Evolutionary conservation across 106 monocot species (phyloP), one percentile per base, ranked within the genome.

Genomic region (Narthecium ossifragum): DNA sequence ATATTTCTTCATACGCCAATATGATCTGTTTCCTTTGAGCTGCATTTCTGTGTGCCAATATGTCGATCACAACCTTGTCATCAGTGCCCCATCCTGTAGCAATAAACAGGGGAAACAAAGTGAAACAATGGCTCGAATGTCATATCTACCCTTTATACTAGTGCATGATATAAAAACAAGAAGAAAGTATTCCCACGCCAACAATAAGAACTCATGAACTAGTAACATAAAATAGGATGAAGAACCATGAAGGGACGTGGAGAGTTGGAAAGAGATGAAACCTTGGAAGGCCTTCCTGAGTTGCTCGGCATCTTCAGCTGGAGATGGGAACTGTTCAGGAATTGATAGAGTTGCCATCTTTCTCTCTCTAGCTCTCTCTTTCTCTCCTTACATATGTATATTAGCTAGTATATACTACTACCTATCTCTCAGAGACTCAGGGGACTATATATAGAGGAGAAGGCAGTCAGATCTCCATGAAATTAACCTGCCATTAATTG

Each of bases 71-170:
- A 8, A 52, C 62, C 84, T 87, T 84, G 78, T 98, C 90, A 66
- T 98, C 90, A 8, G 96, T 90, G 6, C 86, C 96, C 83, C 83
- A 98, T 63, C 90, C 91, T 91, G 8, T 21, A 17, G 53, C 54
- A 31, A 45, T 25, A 32, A 38, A 33, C 40, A 43, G 17, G n/a
- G n/a, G n/a, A n/a, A n/a, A n/a, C n/a, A n/a, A n/a, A n/a, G n/a
- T n/a, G n/a, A n/a, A n/a, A n/a, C n/a, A n/a, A n/a, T n/a, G n/a
- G n/a, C n/a, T n/a, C n/a, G n/a, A n/a, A n/a, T n/a, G n/a, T n/a
- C n/a, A n/a, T n/a, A n/a, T n/a, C n/a, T n/a, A n/a, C n/a, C n/a
- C n/a, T n/a, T n/a, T n/a, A n/a, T n/a, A n/a, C n/a, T n/a, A n/a
- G n/a, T n/a, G n/a, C n/a, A n/a, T n/a, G n/a, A n/a, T n/a, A n/a